Evolutionary conservation across 2,329 filamentous ascomycete genomes (phyloP), one percentile per base, ranked within the genome.

Genomic region (Byssothecium circinans): DNA sequence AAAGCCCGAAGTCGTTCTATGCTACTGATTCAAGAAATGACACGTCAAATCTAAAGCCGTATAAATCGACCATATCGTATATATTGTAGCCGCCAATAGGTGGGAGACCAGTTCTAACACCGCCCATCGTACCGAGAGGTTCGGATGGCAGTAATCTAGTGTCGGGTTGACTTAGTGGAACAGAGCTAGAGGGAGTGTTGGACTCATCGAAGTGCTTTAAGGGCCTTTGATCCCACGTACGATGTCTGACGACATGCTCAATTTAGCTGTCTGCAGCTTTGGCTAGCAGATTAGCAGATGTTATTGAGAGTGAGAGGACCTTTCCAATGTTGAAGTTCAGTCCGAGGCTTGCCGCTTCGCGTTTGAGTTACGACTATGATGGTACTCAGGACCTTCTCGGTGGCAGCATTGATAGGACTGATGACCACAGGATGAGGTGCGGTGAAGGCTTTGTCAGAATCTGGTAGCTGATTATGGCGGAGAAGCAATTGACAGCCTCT

Each of bases 41-140:
- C 43, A 66, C 64, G 23, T 67, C 63, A 37, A 65, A 65, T 4
- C 63, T 63, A 45, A 67, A 67, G 15, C 63, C 63, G 49, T 67
- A 67, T 11, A 57, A 64, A 6, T 61, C 60, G 25, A 65, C 64
- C 38, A 67, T 37, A 42, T 67, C 58, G 42, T 64, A 62, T 56
- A 62, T 63, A 23, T 58, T 61, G 38, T 57, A 62, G 12, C 53
- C 54, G 27, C 57, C 53, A 15, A 53, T 39, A 10, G 45, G 36
- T 25, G 54, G 43, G 15, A 33, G 29, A 8, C 23, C 40, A 20
- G 32, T 33, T 41, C 2, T 41, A 10, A 22, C 49, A 8, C 29
- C 41, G 23, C 43, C 47, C 32, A 53, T 45, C 2, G 35, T 41
- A 11, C 45, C 43, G 4, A 51, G 3, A 2, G 19, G 10, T 27